Percentiles rank a stretch among this genome's conserved stretches.
These are phyloP conservation scores for Hevea brasiliensis DNA, from an alignment of 345 rosid species.

Conservation along the genomic window DNA sequence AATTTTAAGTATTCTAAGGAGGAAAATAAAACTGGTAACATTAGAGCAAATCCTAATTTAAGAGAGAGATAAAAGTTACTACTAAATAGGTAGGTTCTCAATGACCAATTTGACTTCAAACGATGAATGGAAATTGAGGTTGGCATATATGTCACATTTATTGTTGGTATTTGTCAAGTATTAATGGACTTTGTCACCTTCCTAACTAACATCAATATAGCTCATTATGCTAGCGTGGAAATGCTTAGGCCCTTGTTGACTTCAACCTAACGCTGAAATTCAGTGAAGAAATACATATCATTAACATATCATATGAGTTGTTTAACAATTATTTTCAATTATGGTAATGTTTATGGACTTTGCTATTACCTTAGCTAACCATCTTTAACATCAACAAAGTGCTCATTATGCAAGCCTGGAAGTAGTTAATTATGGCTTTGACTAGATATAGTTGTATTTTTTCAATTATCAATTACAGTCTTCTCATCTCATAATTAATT, in stretches of 20 bases:
- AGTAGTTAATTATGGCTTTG: background rate
- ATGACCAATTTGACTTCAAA: no score
- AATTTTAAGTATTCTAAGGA: no score
- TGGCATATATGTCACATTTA: no score
- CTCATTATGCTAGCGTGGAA: slow-evolving; percentile 10
- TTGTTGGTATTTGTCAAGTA: no score
- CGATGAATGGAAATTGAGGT: no score
- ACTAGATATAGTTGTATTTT: background rate
- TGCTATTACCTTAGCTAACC: background rate
- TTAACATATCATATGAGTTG: no score
- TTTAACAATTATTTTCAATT: no score
- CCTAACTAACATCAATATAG: background rate
- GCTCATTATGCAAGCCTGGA: background rate
- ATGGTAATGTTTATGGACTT: slow-evolving; percentile 7
- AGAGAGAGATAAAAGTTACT: no score
- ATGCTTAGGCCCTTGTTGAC: background rate
- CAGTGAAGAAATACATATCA: background rate
- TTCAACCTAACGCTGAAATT: background rate
- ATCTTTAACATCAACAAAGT: background rate
- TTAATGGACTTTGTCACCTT: background rate
- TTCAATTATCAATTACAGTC: no score
- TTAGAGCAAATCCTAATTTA: no score
- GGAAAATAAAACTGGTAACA: no score
- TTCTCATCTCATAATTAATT: accelerated
- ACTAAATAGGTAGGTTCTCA: no score